These are phyloP conservation scores for Fusarium devonianum DNA, from an alignment of 2,329 filamentous ascomycete genomes.

Conservation along the genomic window DNA sequence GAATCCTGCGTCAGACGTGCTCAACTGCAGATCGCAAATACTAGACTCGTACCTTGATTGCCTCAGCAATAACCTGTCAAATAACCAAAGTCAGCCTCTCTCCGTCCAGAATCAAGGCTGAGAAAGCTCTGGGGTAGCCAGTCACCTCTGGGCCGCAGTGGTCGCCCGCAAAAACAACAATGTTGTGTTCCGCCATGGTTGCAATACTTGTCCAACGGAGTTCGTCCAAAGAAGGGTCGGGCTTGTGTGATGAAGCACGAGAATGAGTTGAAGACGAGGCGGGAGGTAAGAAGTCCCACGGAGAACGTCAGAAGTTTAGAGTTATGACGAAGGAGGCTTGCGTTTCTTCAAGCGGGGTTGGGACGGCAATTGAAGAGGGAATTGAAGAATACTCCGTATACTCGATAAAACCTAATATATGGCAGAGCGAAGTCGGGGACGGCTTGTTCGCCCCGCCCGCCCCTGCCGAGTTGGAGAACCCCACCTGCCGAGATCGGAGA, in stretches of 20 bases:
- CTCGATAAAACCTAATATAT: too few relatives aligned
- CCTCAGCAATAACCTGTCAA: conserved; percentile 81
- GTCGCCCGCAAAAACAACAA: conserved; percentile 84
- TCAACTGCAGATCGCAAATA: too few relatives aligned
- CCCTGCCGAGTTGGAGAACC: conserved; percentile 12
- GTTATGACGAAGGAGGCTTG: conserved; percentile 16
- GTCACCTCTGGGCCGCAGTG: conserved; percentile 86
- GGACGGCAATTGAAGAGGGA: too few relatives aligned
- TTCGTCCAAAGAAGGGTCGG: conserved; percentile 21
- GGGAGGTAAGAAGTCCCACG: conserved; percentile 16
- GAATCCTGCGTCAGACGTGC: conserved; percentile 12
- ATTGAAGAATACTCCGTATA: too few relatives aligned
- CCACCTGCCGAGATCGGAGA: conserved; percentile 27
- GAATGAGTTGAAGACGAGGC: conserved; percentile 20
- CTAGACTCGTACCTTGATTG: conserved; percentile 71
- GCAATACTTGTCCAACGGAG: conserved; percentile 18
- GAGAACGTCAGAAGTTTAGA: conserved; percentile 16
- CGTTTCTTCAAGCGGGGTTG: conserved; percentile 17
- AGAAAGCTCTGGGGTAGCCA: too few relatives aligned
- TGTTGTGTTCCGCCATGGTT: conserved; percentile 73
- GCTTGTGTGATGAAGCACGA: conserved; percentile 16
- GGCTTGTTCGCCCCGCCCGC: conserved; percentile 6
- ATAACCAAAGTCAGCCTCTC: too few relatives aligned
- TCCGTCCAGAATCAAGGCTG: too few relatives aligned
- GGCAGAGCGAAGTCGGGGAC: too few relatives aligned